Evolutionary conservation across 495 filamentous ascomycete genomes (phyloP), one percentile per base, ranked within the genome.

Genomic region (Neurospora sp.): DNA sequence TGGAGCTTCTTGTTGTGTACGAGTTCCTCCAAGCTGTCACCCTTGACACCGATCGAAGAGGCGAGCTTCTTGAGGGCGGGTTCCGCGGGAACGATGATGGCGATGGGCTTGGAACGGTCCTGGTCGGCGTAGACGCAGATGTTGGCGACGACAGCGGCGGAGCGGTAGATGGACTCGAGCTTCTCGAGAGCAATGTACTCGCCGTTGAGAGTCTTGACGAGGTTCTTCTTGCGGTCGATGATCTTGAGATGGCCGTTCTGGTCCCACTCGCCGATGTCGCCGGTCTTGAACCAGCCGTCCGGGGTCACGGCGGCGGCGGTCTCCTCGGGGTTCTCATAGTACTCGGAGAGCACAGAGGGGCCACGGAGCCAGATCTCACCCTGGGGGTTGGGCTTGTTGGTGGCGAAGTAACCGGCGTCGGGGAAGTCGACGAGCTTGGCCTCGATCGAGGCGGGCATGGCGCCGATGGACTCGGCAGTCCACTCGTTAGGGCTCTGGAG

Each of bases 121-220:
- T 88, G 77, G 69, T 93, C 93, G 72, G 95, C 96, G 78, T 96
- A 95, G 70, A 97, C 92, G 81, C 96, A 98, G 82, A 99, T 97
- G 83, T 99, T 99, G 78, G 87, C 91, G 31, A 98, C 94, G 4
- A 98, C 88, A 8, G 91, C 87, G 6, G 90, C 88, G 40, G 94
- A 90, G 72, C 96, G 93, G 84, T 99, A 99, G 75, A 97, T 86
- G 5, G 94, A 95, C 85, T 99, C 96, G 71, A 99, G 93, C 88
- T 99, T 99, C 90, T 99, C 96, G 23, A 99, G 88, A 40, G 96
- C 96, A 80, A 99, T 97, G 83, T 99, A 99, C 85, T 99, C 96
- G 78, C 96, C 96, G 80, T 95, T 93, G 72, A 92, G 86, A 3
- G 94, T 99, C 90, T 98, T 98, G 81, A 97, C 92, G 75, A 98